These are phyloP conservation scores for Ilex asprella DNA, from an alignment of 257 asterid species.

Conservation along the genomic window DNA sequence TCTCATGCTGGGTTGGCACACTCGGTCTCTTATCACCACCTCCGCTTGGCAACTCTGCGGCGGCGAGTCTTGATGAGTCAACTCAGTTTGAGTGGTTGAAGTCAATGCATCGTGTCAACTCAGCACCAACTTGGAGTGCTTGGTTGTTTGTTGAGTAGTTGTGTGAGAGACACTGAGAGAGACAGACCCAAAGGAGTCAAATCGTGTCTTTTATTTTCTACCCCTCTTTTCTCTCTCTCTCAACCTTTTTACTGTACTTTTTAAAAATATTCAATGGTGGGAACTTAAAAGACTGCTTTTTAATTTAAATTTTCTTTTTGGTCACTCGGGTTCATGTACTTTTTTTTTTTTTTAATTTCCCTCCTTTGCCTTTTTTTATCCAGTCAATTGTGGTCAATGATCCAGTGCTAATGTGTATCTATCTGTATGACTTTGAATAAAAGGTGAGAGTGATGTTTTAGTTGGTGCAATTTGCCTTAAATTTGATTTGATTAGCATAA, in stretches of 20 bases:
- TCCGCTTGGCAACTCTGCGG: conserved; percentile 70
- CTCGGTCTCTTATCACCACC: conserved; percentile 73
- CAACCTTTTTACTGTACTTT: too few relatives aligned
- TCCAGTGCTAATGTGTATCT: conserved; percentile 18
- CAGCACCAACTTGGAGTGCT: conserved; percentile 15
- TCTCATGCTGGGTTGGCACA: conserved; percentile 84
- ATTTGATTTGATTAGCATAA: too few relatives aligned
- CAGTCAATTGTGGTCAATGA: not conserved
- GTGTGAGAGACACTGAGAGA: conserved; percentile 15
- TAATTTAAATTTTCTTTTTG: not conserved
- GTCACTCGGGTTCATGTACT: not conserved
- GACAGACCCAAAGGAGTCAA: conserved; percentile 49
- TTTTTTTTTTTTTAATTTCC: not conserved
- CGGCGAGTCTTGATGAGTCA: conserved; percentile 17
- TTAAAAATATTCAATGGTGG: too few relatives aligned
- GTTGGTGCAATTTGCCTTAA: too few relatives aligned
- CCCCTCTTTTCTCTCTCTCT: not conserved
- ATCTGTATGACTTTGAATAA: conserved; percentile 13
- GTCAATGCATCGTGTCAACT: conserved; percentile 17
- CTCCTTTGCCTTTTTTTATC: not conserved
- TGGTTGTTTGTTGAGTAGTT: conserved; percentile 30
- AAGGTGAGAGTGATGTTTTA: conserved; percentile 6
- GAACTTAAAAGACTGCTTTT: too few relatives aligned
- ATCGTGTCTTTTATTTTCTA: conserved; percentile 43
- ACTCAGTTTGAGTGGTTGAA: conserved; percentile 7